Percentiles rank a stretch among this genome's conserved stretches.
Conservation (phyloP, 2,329 filamentous ascomycete genomes). For the Bipolaris cookei region DNA sequence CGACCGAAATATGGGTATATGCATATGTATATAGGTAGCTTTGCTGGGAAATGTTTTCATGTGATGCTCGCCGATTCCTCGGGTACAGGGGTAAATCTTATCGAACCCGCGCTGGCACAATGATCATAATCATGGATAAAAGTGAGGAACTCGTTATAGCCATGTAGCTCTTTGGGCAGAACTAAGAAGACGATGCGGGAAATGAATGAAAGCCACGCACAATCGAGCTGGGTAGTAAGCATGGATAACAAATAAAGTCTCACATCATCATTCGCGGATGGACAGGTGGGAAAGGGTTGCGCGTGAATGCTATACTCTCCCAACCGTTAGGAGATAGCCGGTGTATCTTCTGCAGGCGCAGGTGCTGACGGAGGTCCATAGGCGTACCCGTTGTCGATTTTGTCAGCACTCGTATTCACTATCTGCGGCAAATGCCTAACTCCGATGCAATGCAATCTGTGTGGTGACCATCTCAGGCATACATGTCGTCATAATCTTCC, state of each 20-base stretch:
- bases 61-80: slow-evolving; percentile 18
- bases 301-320: neutral
- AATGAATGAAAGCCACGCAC: neutral
- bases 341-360: neutral
- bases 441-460: slow-evolving; percentile 13
- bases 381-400: neutral
- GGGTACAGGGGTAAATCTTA: slow-evolving; percentile 24
- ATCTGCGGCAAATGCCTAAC: slow-evolving; percentile 11
- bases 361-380: neutral
- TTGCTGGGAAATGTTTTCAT: slow-evolving; percentile 15
- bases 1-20: slow-evolving; percentile 15
- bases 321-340: neutral
- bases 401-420: neutral
- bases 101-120: slow-evolving; percentile 26
- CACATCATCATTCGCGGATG: slow-evolving; percentile 6
- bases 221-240: neutral
- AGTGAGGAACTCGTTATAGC: slow-evolving; percentile 20
- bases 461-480: slow-evolving; percentile 43
- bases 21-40: slow-evolving; percentile 14
- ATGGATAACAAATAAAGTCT: neutral
- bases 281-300: slow-evolving; percentile 2
- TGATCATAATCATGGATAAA: slow-evolving; percentile 20
- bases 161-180: slow-evolving; percentile 10
- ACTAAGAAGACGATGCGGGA: slow-evolving; percentile 11
- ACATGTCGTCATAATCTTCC: slow-evolving; percentile 60